Evolutionary conservation across 257 asterid genomes (phyloP).

Genomic region (Solanum sejunctum): DNA sequence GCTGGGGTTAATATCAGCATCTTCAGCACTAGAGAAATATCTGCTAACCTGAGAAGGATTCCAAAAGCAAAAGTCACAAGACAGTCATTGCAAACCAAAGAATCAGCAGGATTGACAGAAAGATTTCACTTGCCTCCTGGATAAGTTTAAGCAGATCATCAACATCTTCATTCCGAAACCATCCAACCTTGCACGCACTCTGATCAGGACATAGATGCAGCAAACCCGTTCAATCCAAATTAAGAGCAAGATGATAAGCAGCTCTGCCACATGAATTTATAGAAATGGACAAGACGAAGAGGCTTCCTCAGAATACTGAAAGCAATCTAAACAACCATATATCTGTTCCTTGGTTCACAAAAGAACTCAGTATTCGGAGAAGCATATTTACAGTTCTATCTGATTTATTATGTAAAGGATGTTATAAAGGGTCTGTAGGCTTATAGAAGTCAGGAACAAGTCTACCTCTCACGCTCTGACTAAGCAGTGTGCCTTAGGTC

Average conservation of each 20-base stretch:
- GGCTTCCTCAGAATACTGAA: not conserved
- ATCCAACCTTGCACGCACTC: slow-evolving; percentile 3
- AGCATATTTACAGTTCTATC: not conserved
- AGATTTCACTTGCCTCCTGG: not conserved
- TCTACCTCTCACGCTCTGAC: not conserved
- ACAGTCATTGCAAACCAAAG: not conserved
- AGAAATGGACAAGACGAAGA: not conserved
- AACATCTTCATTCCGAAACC: not conserved
- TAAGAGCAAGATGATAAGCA: not conserved
- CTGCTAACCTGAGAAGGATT: not conserved
- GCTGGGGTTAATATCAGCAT: not conserved
- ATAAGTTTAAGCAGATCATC: not conserved
- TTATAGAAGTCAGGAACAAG: not conserved
- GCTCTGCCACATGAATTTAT: not conserved
- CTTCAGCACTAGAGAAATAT: not conserved
- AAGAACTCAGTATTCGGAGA: not conserved
- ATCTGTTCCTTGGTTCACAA: not conserved
- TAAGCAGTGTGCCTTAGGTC: not conserved
- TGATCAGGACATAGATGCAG: not conserved
- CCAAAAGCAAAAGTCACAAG: not conserved
- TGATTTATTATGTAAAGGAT: not conserved
- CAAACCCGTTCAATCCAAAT: not conserved
- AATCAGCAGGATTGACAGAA: not conserved
- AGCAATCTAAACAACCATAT: not conserved
- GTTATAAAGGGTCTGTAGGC: not conserved